Conservation (phyloP, 768 basidiomycete species). For the Collybiopsis confluens region DNA sequence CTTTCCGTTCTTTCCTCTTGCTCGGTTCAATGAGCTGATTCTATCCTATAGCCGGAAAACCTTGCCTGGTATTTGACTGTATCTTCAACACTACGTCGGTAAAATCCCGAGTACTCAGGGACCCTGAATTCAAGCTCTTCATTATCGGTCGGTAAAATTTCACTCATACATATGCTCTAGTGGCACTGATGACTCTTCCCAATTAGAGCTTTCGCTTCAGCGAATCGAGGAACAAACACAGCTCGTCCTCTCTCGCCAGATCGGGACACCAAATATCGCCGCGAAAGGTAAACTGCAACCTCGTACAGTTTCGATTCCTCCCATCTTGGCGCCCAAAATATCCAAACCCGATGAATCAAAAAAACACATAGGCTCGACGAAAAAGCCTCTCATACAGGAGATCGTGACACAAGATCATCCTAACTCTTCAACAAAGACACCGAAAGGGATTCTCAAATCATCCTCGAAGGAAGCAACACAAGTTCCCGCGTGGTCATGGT, state of each 20-base stretch:
- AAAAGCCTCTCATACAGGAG: conserved; percentile 48
- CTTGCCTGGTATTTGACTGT: conserved; percentile 70
- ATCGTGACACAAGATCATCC: conserved; percentile 14
- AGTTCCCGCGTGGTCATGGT: conserved; percentile 50
- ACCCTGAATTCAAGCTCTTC: conserved; percentile 64
- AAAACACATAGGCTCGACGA: conserved; percentile 15
- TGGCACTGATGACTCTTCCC: background rate
- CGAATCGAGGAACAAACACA: conserved; percentile 59
- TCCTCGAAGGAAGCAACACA: background rate
- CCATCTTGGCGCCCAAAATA: conserved; percentile 27
- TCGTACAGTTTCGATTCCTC: conserved; percentile 55
- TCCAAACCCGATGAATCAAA: background rate
- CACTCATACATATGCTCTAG: background rate
- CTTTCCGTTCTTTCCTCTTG: background rate
- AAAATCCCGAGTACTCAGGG: conserved; percentile 54
- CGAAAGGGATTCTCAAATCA: conserved; percentile 42
- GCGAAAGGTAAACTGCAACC: conserved; percentile 67
- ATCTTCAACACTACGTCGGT: conserved; percentile 57
- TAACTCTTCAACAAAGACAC: conserved; percentile 7
- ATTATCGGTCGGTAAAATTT: conserved; percentile 50
- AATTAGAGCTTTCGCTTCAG: conserved; percentile 62
- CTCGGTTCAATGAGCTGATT: background rate
- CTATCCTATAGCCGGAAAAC: conserved; percentile 54
- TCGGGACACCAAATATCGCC: conserved; percentile 71
- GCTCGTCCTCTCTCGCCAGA: conserved; percentile 60